Evolutionary conservation across 768 basidiomycete genomes (phyloP), one percentile per base, ranked within the genome.

Genomic region (Boletus speciosus): DNA sequence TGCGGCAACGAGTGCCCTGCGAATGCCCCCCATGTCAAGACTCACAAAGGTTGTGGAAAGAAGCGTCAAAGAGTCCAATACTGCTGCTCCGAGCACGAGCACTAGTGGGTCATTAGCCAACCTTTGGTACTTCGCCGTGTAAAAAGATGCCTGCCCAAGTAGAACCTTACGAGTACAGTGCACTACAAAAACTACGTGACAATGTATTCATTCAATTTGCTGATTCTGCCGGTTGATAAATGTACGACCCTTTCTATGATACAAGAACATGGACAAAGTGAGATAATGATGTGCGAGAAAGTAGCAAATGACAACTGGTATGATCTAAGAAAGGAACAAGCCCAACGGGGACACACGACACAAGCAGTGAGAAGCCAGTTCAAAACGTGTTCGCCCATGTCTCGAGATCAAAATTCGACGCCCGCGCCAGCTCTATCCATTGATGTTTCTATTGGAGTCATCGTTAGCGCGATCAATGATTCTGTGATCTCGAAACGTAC

Each of bases 321-420:
- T 69, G 55, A 60, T 58, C 51, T 56, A 56, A 51, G 44, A 43
- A 56, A 50, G 43, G 46, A 57, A 56, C 44, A 51, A 59, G 47
- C 49, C 41, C 9, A 40, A 54, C 21, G 49, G 31, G 47, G 25
- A 55, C 31, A 49, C 42, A 55, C 42, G 41, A 58, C 32, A 39
- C 19, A 55, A 57, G 51, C 49, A 55, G 43, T 48, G 57, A 60
- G 58, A 52, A 61, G 46, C 56, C 54, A 52, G 59, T 59, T 76
- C 70, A 90, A 66, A 89, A 83, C 34, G 85, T 88, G 70, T 75
- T 85, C 25, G 90, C 88, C 87, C 90, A 93, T 46, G 80, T 82
- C 68, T 88, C 84, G 51, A 93, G 75, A 68, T 93, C 88, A 48
- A 91, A 76, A 25, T 75, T 77, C 32, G 83, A 82, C 19, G 71